Percentiles rank a stretch among this genome's conserved stretches.
Conservation (phyloP, 371 early-diverging fungal species). For the Mucor circinelloides region DNA sequence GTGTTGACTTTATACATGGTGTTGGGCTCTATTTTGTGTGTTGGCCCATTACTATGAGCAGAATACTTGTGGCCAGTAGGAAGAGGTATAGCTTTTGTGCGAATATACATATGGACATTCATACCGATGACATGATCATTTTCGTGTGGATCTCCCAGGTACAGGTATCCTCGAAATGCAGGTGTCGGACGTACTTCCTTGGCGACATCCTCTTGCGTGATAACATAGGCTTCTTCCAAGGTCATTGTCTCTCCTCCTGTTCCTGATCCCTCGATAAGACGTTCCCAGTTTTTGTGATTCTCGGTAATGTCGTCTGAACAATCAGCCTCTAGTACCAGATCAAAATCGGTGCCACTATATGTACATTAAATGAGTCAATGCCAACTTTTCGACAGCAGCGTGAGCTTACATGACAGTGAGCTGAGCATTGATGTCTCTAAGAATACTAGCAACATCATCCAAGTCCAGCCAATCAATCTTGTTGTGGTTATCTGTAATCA, state of each 20-base stretch:
- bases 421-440: slow-evolving; percentile 43
- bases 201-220: slow-evolving; percentile 47
- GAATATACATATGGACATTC: slow-evolving; percentile 59
- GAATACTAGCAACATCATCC: slow-evolving; percentile 42
- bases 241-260: slow-evolving; percentile 29
- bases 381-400: too few species aligned
- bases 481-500: slow-evolving; percentile 64
- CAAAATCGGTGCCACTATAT: slow-evolving; percentile 48
- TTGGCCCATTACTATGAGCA: slow-evolving; percentile 46
- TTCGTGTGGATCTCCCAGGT: slow-evolving; percentile 55
- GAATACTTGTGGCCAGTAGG: slow-evolving; percentile 68
- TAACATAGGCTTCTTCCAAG: slow-evolving; percentile 53
- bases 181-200: slow-evolving; percentile 62
- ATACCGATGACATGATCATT: slow-evolving; percentile 48
- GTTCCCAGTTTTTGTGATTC: slow-evolving; percentile 28
- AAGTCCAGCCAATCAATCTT: slow-evolving; percentile 53
- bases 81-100: slow-evolving; percentile 52
- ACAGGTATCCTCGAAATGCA: slow-evolving; percentile 51
- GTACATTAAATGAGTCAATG: background rate
- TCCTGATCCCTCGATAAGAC: slow-evolving; percentile 6
- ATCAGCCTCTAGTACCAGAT: slow-evolving; percentile 20
- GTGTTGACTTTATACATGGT: slow-evolving; percentile 37
- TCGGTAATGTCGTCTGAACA: background rate
- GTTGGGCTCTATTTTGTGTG: slow-evolving; percentile 50
- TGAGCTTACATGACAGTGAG: slow-evolving; percentile 62